Evolutionary conservation across 208 protist genomes (phyloP), one percentile per base, ranked within the genome.

Genomic region (Acanthamoeba sp.): DNA sequence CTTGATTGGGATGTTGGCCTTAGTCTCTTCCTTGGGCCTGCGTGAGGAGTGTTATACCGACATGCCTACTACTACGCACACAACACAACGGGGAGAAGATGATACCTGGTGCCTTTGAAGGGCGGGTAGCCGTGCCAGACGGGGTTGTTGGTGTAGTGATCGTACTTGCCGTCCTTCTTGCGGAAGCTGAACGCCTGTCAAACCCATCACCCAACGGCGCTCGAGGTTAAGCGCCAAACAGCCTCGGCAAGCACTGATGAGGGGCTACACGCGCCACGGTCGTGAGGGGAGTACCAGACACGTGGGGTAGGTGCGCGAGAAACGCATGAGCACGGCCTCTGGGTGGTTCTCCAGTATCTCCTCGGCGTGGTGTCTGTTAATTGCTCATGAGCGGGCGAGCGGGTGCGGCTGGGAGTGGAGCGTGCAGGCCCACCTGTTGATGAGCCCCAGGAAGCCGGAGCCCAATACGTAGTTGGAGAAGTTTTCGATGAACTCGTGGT

Each of bases 131-230:
- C 80, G 36, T 89, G 42, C 80, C 80, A 89, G 12, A 62, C 80
- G 7, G 80, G 45, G 50, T 89, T 89, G 80, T 89, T 89, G 80
- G 80, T 89, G 80, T 89, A 89, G 52, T 89, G 80, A 27, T 89
- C 80, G 45, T 64, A 89, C 80, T 89, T 89, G 22, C 80, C 80
- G 48, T 89, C 80, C 29, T 89, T 89, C 32, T 55, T 89, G n/a
- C 32, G 18, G 52, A 89, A 89, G 24, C 80, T 89, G 80, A 89
- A 89, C 45, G 80, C 80, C 80, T 89, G 52, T 62, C 55, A 78
- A 3, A 2, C 20, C 29, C 2, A 78, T 24, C 20, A 78, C 9
- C 12, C n/a, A 14, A 78, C 38, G 24, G 64, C 24, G 16, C 32
- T 27, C 24, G n/a, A n/a, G n/a, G n/a, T n/a, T n/a, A n/a, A n/a